Evolutionary conservation across 1,284 basidiomycete species (phyloP).

Genomic region (Boletus subluridellus): DNA sequence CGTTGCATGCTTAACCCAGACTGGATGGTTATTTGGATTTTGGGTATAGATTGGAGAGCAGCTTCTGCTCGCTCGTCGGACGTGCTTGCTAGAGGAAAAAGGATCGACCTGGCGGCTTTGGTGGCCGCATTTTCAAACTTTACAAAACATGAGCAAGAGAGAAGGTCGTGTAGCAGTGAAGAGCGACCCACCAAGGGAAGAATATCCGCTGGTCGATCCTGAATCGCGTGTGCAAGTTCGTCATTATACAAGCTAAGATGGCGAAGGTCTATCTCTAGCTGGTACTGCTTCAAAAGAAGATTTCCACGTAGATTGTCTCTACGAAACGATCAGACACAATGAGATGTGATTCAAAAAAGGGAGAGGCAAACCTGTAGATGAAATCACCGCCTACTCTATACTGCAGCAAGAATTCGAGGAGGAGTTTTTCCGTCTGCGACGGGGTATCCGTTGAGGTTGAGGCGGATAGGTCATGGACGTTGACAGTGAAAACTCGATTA

Average conservation of each 20-base stretch:
- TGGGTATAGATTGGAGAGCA: slow-evolving; percentile 68
- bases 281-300: slow-evolving; percentile 84
- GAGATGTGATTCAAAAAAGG: background rate
- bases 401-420: slow-evolving; percentile 81
- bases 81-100: slow-evolving; percentile 65
- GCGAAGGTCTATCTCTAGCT: slow-evolving; percentile 89
- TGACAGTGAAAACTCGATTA: slow-evolving; percentile 75
- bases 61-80: slow-evolving; percentile 53
- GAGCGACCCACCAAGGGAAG: slow-evolving; percentile 69
- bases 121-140: slow-evolving; percentile 90
- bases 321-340: slow-evolving; percentile 11
- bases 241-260: slow-evolving; percentile 92
- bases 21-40: slow-evolving; percentile 86
- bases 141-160: slow-evolving; percentile 2
- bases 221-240: slow-evolving; percentile 87
- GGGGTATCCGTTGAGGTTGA: slow-evolving; percentile 62
- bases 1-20: slow-evolving; percentile 90
- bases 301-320: slow-evolving; percentile 91
- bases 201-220: slow-evolving; percentile 86
- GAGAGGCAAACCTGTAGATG: slow-evolving; percentile 64
- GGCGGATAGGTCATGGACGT: slow-evolving; percentile 59
- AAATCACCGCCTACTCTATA: slow-evolving; percentile 88
- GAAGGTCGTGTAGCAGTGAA: background rate
- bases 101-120: slow-evolving; percentile 73
- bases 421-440: slow-evolving; percentile 74